phyloP scores from a whole-genome alignment of 805 yeast species.

The Myxozyma mucilagina region DNA sequence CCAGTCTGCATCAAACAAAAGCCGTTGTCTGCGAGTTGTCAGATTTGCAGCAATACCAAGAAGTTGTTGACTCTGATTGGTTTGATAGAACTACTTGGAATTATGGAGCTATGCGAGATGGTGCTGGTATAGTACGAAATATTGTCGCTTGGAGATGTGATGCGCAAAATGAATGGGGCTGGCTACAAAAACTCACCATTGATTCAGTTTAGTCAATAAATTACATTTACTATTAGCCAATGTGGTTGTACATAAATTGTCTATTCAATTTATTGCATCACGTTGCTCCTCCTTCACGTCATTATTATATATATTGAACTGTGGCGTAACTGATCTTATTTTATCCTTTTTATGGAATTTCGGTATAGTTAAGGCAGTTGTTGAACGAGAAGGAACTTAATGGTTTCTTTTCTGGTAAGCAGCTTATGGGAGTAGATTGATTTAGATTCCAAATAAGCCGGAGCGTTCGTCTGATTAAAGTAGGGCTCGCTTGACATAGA shows the following conservation, averaged over 20 bases:
- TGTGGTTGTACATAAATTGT: background rate
- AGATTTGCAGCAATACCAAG: slow-evolving; percentile 54
- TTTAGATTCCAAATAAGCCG: slow-evolving; percentile 38
- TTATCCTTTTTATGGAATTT: slow-evolving; percentile 17
- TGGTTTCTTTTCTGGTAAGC: slow-evolving; percentile 1
- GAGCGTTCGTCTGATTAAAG: slow-evolving; percentile 33
- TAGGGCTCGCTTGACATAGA: slow-evolving; percentile 37
- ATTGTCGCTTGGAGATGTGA: slow-evolving; percentile 20
- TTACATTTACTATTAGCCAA: background rate
- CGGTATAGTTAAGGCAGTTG: slow-evolving; percentile 28
- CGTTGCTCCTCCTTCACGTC: slow-evolving; percentile 31
- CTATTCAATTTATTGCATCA: background rate
- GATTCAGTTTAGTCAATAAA: background rate
- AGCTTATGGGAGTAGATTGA: slow-evolving; percentile 28
- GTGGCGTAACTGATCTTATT: slow-evolving; percentile 28
- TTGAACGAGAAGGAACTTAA: background rate
- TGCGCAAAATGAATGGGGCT: slow-evolving; percentile 14
- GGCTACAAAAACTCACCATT: slow-evolving; percentile 9
- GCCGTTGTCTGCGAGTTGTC: slow-evolving; percentile 83
- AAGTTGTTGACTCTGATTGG: slow-evolving; percentile 36
- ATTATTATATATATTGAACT: background rate
- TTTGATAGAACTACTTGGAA: slow-evolving; percentile 47
- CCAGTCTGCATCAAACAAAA: slow-evolving; percentile 47
- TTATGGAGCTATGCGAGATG: slow-evolving; percentile 52
- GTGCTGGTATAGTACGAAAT: slow-evolving; percentile 39